Evolutionary conservation across 148 eudicot genomes (phyloP), one percentile per base, ranked within the genome.

Genomic region (Polygonum maritimum): DNA sequence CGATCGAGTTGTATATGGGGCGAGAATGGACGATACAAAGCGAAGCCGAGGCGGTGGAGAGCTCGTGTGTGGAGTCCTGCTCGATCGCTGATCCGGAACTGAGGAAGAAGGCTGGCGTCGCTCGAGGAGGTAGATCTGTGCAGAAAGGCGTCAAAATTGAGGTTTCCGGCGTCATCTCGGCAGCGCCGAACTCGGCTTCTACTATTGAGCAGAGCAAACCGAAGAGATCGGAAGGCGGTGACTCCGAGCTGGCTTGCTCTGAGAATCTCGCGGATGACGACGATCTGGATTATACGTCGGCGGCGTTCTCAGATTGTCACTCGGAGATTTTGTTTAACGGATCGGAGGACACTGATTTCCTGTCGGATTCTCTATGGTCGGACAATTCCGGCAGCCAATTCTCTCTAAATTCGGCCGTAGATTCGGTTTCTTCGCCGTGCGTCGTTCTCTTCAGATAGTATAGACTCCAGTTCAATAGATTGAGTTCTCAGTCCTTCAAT

Each of bases 301-400:
- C 88, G 54, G 73, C 80, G 15, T 81, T 81, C 45, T 79, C 83
- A 4, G 89, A 84, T 12, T 47, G 78, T 15, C 78, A 81, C 51
- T 90, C 89, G 71, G 91, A 87, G 26, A 80, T 83, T 45, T 73
- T 80, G 15, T 48, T 47, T 7, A 76, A 45, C 26, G 67, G 73
- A 75, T 80, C 80, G 7, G 87, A 78, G n/a, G n/a, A n/a, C 19
- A 2, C 74, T 5, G 87, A 82, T 26, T n/a, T n/a, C n/a, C n/a
- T n/a, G n/a, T n/a, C n/a, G n/a, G n/a, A n/a, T n/a, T n/a, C n/a
- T n/a, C n/a, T 83, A 5, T 90, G 92, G 89, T 69, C 74, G 67
- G 85, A 85, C 16, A 86, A 14, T 7, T 54, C 97, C 21, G 97
- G 91, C 41, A 94, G 97, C 78, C 90, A 94, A 45, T 94, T 94